Percentiles rank a stretch among this genome's conserved stretches.
Evolutionary conservation across 352 stramenopile species (phyloP).

Genomic region (Phytopythium ostracodes): DNA sequence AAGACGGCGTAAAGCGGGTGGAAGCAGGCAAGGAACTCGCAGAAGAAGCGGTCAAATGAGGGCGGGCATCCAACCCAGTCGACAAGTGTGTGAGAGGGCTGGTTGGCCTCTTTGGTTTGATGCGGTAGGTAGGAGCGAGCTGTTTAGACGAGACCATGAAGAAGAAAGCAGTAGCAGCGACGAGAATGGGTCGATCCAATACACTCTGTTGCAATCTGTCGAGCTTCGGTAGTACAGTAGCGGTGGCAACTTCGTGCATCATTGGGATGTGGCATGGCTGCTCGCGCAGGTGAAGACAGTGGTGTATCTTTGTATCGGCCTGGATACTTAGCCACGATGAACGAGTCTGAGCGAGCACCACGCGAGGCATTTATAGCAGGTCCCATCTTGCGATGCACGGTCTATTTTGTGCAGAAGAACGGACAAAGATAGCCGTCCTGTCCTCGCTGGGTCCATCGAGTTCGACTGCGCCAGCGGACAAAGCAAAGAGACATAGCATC

Average conservation of each 20-base stretch:
- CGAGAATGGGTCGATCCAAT: not conserved
- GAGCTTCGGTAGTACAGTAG: too few species aligned
- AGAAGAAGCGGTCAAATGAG: not conserved
- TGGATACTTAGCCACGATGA: too few species aligned
- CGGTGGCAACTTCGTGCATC: too few species aligned
- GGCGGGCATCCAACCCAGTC: not conserved
- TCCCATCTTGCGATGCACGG: too few species aligned
- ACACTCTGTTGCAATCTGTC: too few species aligned
- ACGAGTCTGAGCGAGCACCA: too few species aligned
- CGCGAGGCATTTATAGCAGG: not conserved
- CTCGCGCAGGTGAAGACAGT: too few species aligned
- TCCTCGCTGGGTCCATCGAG: not conserved
- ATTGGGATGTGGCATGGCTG: too few species aligned
- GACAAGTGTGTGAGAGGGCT: not conserved
- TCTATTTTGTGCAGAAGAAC: not conserved
- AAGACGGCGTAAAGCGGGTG: slow-evolving; percentile 32
- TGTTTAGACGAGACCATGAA: slow-evolving; percentile 3
- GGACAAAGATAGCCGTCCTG: not conserved
- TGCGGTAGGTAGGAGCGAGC: slow-evolving; percentile 2
- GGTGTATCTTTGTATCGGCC: too few species aligned
- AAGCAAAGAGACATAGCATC: not conserved
- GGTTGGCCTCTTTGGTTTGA: not conserved
- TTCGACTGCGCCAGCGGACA: too few species aligned
- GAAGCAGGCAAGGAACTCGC: not conserved
- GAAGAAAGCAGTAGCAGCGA: not conserved